Evolutionary conservation across 2,329 filamentous ascomycete species (phyloP).

Genomic region (Nothophaeocryptopus gaeumannii): DNA sequence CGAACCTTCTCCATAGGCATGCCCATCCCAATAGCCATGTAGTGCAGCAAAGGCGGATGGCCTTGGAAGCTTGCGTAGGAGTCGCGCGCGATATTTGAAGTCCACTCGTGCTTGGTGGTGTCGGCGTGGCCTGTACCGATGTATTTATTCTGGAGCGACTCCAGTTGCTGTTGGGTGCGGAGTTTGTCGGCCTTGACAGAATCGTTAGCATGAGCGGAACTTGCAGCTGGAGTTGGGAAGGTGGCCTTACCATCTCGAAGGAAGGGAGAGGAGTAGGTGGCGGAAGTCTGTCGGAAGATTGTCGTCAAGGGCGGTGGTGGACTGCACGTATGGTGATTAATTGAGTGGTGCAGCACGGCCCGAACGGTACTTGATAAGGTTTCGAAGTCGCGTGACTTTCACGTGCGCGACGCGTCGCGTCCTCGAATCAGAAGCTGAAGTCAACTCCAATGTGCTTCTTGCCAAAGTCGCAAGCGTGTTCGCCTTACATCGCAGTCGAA

Average conservation of each 20-base stretch:
- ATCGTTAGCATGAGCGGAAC: too few relatives aligned
- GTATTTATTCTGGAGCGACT: conserved; percentile 92
- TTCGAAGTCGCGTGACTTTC: neutral
- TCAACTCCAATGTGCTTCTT: too few relatives aligned
- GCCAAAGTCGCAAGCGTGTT: neutral
- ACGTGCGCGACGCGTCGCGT: conserved; percentile 1
- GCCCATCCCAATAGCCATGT: conserved; percentile 86
- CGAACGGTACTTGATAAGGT: too few relatives aligned
- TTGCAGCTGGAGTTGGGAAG: too few relatives aligned
- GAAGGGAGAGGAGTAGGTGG: too few relatives aligned
- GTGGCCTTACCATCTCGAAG: too few relatives aligned
- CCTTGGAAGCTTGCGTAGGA: conserved; percentile 85
- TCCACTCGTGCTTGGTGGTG: conserved; percentile 97
- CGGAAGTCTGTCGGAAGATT: too few relatives aligned
- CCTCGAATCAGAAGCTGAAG: neutral
- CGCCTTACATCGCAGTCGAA: neutral
- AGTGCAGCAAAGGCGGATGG: conserved; percentile 81
- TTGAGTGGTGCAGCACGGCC: neutral
- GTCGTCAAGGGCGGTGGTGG: neutral
- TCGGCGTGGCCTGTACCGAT: conserved; percentile 94
- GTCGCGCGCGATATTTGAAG: conserved; percentile 91
- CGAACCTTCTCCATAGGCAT: conserved; percentile 75
- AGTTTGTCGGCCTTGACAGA: conserved; percentile 79
- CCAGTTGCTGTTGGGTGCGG: conserved; percentile 94
- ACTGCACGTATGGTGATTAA: neutral